phyloP scores from a whole-genome alignment of 2,329 filamentous ascomycete species.

The Fusarium buharicum region DNA sequence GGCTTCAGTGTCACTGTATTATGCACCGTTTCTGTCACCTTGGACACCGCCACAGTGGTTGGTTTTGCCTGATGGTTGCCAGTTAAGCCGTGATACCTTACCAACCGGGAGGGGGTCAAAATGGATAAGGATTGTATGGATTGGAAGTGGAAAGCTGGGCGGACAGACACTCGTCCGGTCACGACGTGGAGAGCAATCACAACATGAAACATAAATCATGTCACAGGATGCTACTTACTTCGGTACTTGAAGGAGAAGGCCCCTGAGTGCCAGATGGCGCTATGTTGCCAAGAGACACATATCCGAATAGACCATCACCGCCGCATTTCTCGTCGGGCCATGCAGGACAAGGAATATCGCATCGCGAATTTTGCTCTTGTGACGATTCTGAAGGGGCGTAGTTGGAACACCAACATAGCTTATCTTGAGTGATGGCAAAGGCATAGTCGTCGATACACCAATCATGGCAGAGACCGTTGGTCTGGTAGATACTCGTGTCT shows the following conservation, averaged over 20 bases:
- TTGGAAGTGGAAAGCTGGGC: slow-evolving; percentile 19
- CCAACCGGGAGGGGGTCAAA: slow-evolving; percentile 27
- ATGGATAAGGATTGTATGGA: slow-evolving; percentile 16
- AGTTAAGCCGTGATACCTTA: slow-evolving; percentile 47
- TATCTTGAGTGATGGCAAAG: slow-evolving; percentile 73
- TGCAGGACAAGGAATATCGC: slow-evolving; percentile 72
- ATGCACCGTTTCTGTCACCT: slow-evolving; percentile 52
- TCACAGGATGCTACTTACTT: slow-evolving; percentile 44
- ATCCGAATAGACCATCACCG: slow-evolving; percentile 69
- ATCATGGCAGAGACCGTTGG: slow-evolving; percentile 73
- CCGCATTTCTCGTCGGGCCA: slow-evolving; percentile 75
- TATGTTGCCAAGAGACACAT: slow-evolving; percentile 64
- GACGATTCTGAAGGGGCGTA: slow-evolving; percentile 64
- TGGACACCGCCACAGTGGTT: slow-evolving; percentile 44
- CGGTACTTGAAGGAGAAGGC: slow-evolving; percentile 39
- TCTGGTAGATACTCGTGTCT: slow-evolving; percentile 71
- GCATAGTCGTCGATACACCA: slow-evolving; percentile 69
- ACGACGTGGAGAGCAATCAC: slow-evolving; percentile 34
- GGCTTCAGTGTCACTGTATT: slow-evolving; percentile 45
- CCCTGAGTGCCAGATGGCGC: slow-evolving; percentile 66
- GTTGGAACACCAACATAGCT: slow-evolving; percentile 80
- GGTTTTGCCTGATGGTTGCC: slow-evolving; percentile 45
- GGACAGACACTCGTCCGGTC: slow-evolving; percentile 42
- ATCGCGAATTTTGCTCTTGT: slow-evolving; percentile 58
- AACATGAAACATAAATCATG: slow-evolving; percentile 24